These are phyloP conservation scores for Vigna nakashimae DNA, from an alignment of 306 rosid genomes.

Conservation along the genomic window DNA sequence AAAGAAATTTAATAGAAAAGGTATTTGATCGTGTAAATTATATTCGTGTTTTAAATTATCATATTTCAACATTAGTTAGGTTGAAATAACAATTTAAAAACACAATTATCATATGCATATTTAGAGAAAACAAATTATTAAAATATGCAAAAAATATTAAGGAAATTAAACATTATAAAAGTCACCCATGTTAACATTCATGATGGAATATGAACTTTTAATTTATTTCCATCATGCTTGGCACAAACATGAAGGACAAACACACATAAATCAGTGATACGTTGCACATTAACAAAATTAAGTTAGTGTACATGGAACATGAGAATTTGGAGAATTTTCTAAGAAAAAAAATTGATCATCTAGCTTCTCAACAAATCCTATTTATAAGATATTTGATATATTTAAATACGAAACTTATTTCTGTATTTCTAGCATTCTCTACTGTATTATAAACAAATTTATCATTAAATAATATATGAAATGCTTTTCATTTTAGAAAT, in stretches of 20 bases:
- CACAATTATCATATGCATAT: no score
- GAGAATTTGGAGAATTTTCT: not conserved
- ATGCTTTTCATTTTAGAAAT: no score
- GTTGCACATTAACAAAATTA: not conserved
- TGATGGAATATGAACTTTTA: constrained; percentile 2
- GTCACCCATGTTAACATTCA: constrained; percentile 5
- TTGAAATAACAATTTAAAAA: no score
- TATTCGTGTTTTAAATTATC: not conserved
- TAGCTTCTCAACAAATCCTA: no score
- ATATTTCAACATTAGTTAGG: not conserved
- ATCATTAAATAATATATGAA: no score
- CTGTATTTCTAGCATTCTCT: no score
- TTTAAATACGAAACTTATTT: no score
- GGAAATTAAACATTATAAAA: not conserved
- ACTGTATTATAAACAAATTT: no score
- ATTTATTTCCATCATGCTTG: not conserved
- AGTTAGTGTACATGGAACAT: not conserved
- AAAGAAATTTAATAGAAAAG: constrained; percentile 15
- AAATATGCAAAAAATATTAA: not conserved
- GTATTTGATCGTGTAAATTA: not conserved
- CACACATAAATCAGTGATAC: not conserved
- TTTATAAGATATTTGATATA: no score
- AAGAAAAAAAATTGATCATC: no score
- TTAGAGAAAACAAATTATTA: not conserved
- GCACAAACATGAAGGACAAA: not conserved